A percentile compares a stretch with the other conserved stretches of the same genome.
Evolutionary conservation across 371 early-diverging fungal genomes (phyloP).

Genomic region (Blakeslea trispora): DNA sequence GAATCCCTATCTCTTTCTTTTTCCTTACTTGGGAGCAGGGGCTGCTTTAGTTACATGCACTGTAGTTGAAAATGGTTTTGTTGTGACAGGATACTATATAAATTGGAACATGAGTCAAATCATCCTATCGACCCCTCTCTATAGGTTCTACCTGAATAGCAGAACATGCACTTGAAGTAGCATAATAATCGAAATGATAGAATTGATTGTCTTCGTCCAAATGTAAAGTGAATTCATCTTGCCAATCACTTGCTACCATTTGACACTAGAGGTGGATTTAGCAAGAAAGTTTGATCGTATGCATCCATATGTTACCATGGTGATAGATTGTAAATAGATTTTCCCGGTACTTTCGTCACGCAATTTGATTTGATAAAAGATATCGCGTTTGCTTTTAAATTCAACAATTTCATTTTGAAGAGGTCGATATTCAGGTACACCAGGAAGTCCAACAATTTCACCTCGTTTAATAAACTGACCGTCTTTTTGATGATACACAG

Average conservation of each 20-base stretch:
- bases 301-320: conserved; percentile 19
- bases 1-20: not conserved
- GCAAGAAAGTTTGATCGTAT: not conserved
- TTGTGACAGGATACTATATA: conserved; percentile 16
- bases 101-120: no score
- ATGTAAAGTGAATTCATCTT: conserved; percentile 31
- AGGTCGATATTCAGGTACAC: conserved; percentile 22
- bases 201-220: conserved; percentile 27
- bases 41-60: conserved; percentile 16
- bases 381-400: conserved; percentile 13
- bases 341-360: conserved; percentile 30
- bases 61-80: conserved; percentile 20
- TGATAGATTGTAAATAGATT: conserved; percentile 22
- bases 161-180: conserved; percentile 22
- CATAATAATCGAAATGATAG: conserved; percentile 31
- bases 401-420: conserved; percentile 21
- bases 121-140: no score
- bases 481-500: conserved; percentile 26
- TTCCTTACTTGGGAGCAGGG: conserved; percentile 21
- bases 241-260: conserved; percentile 31
- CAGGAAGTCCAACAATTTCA: conserved; percentile 26
- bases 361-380: conserved; percentile 31
- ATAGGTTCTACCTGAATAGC: conserved; percentile 7
- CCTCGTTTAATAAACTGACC: conserved; percentile 36
- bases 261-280: conserved; percentile 22